A percentile compares a stretch with the other conserved stretches of the same genome.
These are phyloP conservation scores for Sanguinoderma infundibulare DNA, from an alignment of 1,284 basidiomycete species.

Conservation along the genomic window DNA sequence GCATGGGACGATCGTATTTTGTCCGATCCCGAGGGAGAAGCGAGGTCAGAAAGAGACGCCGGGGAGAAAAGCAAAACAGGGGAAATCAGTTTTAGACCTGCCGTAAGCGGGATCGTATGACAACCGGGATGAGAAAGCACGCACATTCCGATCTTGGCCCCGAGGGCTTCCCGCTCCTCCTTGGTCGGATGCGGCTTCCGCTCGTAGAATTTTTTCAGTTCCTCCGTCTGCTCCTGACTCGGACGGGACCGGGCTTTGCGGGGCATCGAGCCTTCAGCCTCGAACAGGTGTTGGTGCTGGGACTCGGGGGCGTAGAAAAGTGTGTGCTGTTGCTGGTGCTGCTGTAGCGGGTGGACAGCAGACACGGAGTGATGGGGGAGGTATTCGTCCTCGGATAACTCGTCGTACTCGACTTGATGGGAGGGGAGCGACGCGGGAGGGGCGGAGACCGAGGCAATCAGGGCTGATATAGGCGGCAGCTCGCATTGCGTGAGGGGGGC, in stretches of 20 bases:
- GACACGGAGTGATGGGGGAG: neutral
- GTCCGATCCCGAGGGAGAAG: conserved; percentile 10
- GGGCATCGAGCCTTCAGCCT: conserved; percentile 48
- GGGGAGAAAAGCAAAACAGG: conserved; percentile 16
- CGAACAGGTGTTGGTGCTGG: conserved; percentile 52
- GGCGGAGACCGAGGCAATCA: conserved; percentile 45
- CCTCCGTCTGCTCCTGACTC: conserved; percentile 65
- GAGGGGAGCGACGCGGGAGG: conserved; percentile 35
- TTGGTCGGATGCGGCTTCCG: conserved; percentile 65
- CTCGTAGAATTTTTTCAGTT: conserved; percentile 66
- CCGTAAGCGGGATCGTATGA: conserved; percentile 21
- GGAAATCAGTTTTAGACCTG: conserved; percentile 22
- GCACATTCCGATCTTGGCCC: conserved; percentile 73
- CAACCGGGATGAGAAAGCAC: conserved; percentile 36
- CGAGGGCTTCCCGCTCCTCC: conserved; percentile 66
- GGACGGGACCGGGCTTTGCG: conserved; percentile 65
- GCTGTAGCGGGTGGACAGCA: conserved; percentile 28
- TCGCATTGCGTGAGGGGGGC: conserved; percentile 33
- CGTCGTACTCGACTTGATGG: conserved; percentile 45
- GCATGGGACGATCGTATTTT: conserved; percentile 27
- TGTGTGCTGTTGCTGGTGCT: conserved; percentile 37
- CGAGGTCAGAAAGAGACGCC: conserved; percentile 11
- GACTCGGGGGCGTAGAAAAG: conserved; percentile 50
- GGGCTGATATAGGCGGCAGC: conserved; percentile 49
- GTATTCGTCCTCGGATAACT: conserved; percentile 45